A percentile compares a stretch with the other conserved stretches of the same genome.
Conservation (phyloP, 352 stramenopile genomes). For the Pythium guiyangense region DNA sequence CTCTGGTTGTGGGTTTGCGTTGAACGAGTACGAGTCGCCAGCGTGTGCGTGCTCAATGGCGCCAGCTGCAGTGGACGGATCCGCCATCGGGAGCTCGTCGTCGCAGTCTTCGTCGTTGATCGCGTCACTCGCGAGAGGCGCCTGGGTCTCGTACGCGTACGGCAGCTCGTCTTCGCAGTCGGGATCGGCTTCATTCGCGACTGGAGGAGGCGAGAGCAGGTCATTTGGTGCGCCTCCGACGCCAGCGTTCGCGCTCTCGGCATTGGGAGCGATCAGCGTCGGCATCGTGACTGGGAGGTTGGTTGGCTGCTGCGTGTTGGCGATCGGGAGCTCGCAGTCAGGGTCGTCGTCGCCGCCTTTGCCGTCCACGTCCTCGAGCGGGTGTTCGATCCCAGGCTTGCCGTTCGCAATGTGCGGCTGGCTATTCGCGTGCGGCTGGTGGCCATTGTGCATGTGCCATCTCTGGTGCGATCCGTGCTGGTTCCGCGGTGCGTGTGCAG, state of each 20-base stretch:
- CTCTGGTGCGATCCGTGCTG: background rate
- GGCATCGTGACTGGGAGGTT: background rate
- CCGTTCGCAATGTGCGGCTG: background rate
- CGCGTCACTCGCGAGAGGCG: background rate
- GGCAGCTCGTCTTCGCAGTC: background rate
- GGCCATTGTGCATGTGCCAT: background rate
- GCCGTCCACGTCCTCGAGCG: no score
- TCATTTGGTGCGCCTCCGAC: no score
- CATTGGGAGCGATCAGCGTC: no score
- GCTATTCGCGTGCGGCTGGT: background rate
- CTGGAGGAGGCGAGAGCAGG: no score
- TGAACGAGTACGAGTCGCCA: no score
- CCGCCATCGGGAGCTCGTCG: background rate
- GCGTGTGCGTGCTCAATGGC: no score
- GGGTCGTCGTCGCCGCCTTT: slow-evolving; percentile 2
- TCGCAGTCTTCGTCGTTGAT: slow-evolving; percentile 2
- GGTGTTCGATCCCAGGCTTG: no score
- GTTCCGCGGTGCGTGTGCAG: no score
- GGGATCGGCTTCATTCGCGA: no score
- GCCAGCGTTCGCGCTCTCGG: no score
- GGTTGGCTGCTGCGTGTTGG: no score
- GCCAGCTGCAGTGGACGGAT: background rate
- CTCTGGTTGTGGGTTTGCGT: no score
- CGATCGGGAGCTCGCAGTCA: background rate
- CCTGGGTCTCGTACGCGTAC: background rate